These are phyloP conservation scores for Cardamine resedifolia DNA, from an alignment of 345 rosid species.

Conservation along the genomic window DNA sequence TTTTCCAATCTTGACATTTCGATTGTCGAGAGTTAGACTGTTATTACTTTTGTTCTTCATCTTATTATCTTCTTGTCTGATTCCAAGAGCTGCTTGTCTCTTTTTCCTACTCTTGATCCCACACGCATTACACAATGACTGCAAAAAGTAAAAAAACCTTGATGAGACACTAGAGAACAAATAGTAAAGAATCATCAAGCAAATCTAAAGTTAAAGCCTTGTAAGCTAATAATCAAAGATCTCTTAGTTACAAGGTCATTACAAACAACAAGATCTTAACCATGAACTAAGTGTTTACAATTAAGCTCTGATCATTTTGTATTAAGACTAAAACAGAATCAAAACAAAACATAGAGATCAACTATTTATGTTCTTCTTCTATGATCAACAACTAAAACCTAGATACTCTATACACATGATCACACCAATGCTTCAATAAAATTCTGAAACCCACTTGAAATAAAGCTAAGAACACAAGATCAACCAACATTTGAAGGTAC, in stretches of 20 bases:
- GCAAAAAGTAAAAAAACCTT: slow-evolving; percentile 8
- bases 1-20: slow-evolving; percentile 24
- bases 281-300: neutral
- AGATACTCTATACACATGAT: neutral
- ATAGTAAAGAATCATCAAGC: neutral
- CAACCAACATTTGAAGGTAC: neutral
- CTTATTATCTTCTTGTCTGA: slow-evolving; percentile 51
- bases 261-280: neutral
- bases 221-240: neutral
- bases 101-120: slow-evolving; percentile 84
- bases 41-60: slow-evolving; percentile 38
- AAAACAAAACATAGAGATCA: neutral
- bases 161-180: slow-evolving; percentile 13
- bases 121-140: slow-evolving; percentile 93
- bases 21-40: neutral
- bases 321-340: neutral
- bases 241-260: neutral
- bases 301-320: neutral
- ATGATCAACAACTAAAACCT: neutral
- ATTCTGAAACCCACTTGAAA: neutral
- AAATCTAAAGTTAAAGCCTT: neutral
- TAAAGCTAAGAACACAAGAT: slow-evolving; percentile 13
- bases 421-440: neutral
- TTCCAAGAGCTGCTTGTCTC: slow-evolving; percentile 50
- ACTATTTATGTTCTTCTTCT: neutral